phyloP scores from a whole-genome alignment of 495 filamentous ascomycete species.

The Alectoria sarmentosa region DNA sequence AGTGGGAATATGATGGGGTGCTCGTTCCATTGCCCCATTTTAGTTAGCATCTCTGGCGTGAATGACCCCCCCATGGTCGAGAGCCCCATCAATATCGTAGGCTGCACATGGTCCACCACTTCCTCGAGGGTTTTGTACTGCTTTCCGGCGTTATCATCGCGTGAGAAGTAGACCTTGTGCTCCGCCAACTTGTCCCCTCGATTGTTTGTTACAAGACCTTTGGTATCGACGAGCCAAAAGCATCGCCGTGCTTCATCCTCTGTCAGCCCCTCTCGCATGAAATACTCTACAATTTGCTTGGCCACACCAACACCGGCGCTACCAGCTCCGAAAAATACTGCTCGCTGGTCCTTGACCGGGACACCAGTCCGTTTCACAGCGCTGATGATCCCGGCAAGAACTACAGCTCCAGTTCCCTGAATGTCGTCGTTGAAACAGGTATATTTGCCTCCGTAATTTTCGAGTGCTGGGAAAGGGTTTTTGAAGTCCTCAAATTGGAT shows the following conservation, averaged over 20 bases:
- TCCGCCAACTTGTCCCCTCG: conserved; percentile 90
- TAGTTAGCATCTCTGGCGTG: conserved; percentile 75
- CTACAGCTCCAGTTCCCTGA: conserved; percentile 94
- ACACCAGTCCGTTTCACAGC: conserved; percentile 84
- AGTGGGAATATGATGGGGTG: conserved; percentile 88
- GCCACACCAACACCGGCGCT: conserved; percentile 95
- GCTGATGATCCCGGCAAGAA: conserved; percentile 89
- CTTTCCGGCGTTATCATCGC: conserved; percentile 81
- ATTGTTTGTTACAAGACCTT: conserved; percentile 89
- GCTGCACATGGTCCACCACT: conserved; percentile 88
- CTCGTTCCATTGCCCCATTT: conserved; percentile 75
- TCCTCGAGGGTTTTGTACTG: conserved; percentile 88
- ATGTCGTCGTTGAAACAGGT: conserved; percentile 99
- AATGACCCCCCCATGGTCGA: conserved; percentile 94
- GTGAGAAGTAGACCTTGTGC: conserved; percentile 97
- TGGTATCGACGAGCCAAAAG: conserved; percentile 97
- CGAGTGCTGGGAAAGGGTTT: conserved; percentile 90
- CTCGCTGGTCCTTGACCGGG: conserved; percentile 81
- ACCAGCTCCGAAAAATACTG: conserved; percentile 94
- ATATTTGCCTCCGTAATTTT: conserved; percentile 78
- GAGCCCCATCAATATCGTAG: conserved; percentile 88
- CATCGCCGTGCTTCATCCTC: conserved; percentile 82
- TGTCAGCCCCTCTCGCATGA: conserved; percentile 86
- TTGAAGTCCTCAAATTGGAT: conserved; percentile 99
- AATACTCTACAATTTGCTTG: conserved; percentile 93